Evolutionary conservation across 495 filamentous ascomycete species (phyloP), one percentile per base, ranked within the genome.

Genomic region (Aspergillus incahuasiensis): DNA sequence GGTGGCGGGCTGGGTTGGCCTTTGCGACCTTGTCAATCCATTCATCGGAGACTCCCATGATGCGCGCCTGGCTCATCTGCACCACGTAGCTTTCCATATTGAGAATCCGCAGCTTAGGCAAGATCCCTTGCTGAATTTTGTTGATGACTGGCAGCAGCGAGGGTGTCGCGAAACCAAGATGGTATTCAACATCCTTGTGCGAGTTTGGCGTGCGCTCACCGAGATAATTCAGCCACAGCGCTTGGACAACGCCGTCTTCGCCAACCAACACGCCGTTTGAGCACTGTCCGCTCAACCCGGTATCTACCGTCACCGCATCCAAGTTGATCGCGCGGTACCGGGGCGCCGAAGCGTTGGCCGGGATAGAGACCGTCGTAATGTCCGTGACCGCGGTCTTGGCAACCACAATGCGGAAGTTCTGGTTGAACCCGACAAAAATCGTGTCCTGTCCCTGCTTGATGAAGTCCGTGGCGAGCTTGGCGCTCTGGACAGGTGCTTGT

Each of bases 231-330:
- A 99, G 76, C 95, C 95, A 99, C 34, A 99, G 72, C 0, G 94
- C 92, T 66, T 96, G 89, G 13, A 97, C 91, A 0, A 87, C 90
- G 21, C 94, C 94, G 60, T 97, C 90, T 60, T 92, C 86, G 24
- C 87, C 82, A 19, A 96, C 82, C 42, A 99, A 79, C 0, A 97
- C 94, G 63, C 94, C 95, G 55, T 88, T 95, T n/a, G 91, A 91
- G 63, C 95, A 97, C 66, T 96, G 92, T 2, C 86, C 82, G 60
- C 89, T 91, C 4, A 97, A 82, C 55, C 82, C 87, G 0, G 94
- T 96, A 67, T 99, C 94, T 24, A 99, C 91, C 0, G 95, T 97
- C 66, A 99, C 91, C 39, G 95, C 95, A 62, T 99, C 95, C 19
- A 99, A 80, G 62, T 99, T 97, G 66, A 96, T 91, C 24, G 94